phyloP scores from a whole-genome alignment of 495 filamentous ascomycete species.

The Cercophora newfieldiana region DNA sequence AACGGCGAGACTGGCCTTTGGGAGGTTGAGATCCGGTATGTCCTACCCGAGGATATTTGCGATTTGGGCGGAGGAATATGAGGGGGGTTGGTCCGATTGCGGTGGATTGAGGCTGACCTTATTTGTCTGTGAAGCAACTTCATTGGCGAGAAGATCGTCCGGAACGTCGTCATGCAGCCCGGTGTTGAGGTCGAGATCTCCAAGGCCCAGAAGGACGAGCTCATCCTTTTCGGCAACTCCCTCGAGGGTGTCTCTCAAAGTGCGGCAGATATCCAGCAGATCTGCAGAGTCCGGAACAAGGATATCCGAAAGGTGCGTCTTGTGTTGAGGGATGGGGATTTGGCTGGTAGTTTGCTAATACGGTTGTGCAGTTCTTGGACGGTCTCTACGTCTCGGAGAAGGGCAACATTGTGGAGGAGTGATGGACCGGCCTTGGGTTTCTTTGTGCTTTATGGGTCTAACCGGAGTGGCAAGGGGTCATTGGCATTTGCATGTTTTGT shows the following conservation, averaged over 20 bases:
- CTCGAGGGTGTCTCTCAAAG: constrained; percentile 95
- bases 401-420: constrained; percentile 82
- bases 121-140: constrained; percentile 72
- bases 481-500: constrained; percentile 59
- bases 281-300: constrained; percentile 99
- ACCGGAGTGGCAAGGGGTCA: constrained; percentile 44
- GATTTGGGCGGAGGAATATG: constrained; percentile 4
- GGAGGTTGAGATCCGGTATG: constrained; percentile 97
- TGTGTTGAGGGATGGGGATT: neutral
- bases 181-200: constrained; percentile 90
- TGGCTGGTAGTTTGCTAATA: constrained; percentile 32
- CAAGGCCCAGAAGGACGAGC: constrained; percentile 94
- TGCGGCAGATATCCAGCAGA: constrained; percentile 98
- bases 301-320: constrained; percentile 94
- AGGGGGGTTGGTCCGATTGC: neutral
- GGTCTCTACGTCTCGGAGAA: constrained; percentile 98
- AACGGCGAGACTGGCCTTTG: constrained; percentile 82
- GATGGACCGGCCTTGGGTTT: constrained; percentile 51
- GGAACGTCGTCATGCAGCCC: constrained; percentile 79
- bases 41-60: constrained; percentile 1
- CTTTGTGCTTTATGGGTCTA: constrained; percentile 45
- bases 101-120: constrained; percentile 32
- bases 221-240: constrained; percentile 88
- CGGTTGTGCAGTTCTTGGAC: constrained; percentile 83
- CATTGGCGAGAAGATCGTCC: constrained; percentile 99